These are phyloP conservation scores for Coniochaeta sp. DNA, from an alignment of 2,329 filamentous ascomycete genomes.

Conservation along the genomic window DNA sequence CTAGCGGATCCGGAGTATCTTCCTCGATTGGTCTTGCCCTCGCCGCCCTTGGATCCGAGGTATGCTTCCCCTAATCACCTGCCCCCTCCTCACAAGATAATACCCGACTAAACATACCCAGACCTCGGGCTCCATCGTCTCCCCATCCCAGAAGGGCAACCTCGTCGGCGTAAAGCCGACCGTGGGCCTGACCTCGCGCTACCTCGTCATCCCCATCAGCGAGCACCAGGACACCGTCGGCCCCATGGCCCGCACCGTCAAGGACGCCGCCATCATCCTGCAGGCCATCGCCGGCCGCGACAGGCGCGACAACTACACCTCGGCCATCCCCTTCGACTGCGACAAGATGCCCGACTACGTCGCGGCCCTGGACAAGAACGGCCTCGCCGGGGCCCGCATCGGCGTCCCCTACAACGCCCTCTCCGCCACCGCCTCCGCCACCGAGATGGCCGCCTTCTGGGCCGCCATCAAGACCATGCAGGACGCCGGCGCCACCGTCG, in stretches of 20 bases:
- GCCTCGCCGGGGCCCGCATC: conserved; percentile 50
- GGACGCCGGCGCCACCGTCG: conserved; percentile 48
- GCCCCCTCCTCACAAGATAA: too few species aligned
- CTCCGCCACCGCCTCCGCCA: conserved; percentile 13
- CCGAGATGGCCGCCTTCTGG: conserved; percentile 43
- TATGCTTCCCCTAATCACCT: neutral
- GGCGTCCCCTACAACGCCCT: conserved; percentile 57
- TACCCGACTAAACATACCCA: neutral
- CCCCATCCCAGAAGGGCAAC: conserved; percentile 45
- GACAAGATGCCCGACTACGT: conserved; percentile 49
- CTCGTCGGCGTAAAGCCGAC: conserved; percentile 63
- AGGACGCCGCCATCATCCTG: conserved; percentile 56
- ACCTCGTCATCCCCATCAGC: conserved; percentile 59
- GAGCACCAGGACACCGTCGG: conserved; percentile 60
- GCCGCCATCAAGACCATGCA: conserved; percentile 42
- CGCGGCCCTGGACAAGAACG: conserved; percentile 43
- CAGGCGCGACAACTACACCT: conserved; percentile 55
- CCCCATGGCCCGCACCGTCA: conserved; percentile 55
- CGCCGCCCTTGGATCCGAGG: conserved; percentile 51
- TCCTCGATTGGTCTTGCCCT: conserved; percentile 52
- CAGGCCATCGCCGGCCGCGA: conserved; percentile 57
- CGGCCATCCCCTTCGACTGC: conserved; percentile 44
- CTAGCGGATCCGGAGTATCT: conserved; percentile 48
- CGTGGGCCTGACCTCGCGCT: conserved; percentile 55
- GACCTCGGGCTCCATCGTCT: conserved; percentile 56